Percentiles rank a stretch among this genome's conserved stretches.
Evolutionary conservation across 495 filamentous ascomycete genomes (phyloP).

Genomic region (Penicillium waksmanii): DNA sequence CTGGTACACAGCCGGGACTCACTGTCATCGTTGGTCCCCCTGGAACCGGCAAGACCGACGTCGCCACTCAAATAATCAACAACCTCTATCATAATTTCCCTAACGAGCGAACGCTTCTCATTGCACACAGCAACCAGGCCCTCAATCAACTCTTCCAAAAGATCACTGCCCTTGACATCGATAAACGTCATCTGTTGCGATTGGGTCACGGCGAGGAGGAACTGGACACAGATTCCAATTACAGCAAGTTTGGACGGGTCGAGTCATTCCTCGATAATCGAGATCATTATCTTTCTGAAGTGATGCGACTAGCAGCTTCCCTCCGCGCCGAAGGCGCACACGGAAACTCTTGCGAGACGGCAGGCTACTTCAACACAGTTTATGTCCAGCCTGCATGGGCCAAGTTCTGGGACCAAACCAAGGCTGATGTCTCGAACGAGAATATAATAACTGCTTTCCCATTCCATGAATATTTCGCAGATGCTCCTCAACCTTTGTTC

Average conservation of each 20-base stretch:
- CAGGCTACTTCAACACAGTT: constrained; percentile 92
- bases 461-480: constrained; percentile 85
- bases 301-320: constrained; percentile 80
- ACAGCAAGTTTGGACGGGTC: constrained; percentile 93
- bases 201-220: constrained; percentile 96
- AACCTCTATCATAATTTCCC: constrained; percentile 99
- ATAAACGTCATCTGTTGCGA: constrained; percentile 90
- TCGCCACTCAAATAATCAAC: constrained; percentile 97
- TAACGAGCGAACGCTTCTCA: constrained; percentile 83
- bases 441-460: constrained; percentile 80
- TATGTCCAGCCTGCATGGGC: constrained; percentile 89
- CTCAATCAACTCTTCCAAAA: constrained; percentile 99
- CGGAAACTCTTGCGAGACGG: constrained; percentile 93
- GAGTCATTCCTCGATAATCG: constrained; percentile 95
- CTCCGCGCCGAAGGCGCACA: constrained; percentile 89
- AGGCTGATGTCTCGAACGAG: constrained; percentile 53
- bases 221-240: constrained; percentile 80
- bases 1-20: constrained; percentile 91
- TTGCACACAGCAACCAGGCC: constrained; percentile 97
- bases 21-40: constrained; percentile 95
- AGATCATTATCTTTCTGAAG: constrained; percentile 75
- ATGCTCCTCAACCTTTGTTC: constrained; percentile 87
- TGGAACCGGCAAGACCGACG: constrained; percentile 97
- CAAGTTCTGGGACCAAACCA: constrained; percentile 71
- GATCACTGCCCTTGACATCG: constrained; percentile 91